phyloP scores from a whole-genome alignment of 2,329 filamentous ascomycete species.

The Lithohypha guttulata region DNA sequence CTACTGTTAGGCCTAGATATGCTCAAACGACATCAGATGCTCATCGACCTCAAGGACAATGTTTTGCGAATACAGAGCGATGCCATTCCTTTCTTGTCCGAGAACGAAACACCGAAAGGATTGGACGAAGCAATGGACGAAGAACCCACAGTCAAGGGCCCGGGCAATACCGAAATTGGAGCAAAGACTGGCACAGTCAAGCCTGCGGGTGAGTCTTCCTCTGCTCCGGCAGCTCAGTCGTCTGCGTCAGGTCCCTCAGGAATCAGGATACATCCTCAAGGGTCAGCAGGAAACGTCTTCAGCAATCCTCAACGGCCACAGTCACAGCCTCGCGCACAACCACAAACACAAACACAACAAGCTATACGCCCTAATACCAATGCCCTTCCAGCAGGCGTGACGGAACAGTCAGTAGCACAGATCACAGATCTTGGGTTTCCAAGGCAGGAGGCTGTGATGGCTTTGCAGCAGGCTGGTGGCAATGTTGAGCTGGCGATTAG shows the following conservation, averaged over 20 bases:
- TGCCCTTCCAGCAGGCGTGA: constrained; percentile 38
- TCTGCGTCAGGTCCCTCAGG: background rate
- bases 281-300: constrained; percentile 8
- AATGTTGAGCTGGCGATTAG: constrained; percentile 83
- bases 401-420: constrained; percentile 60
- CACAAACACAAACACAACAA: constrained; percentile 4
- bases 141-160: constrained; percentile 75
- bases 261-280: constrained; percentile 9
- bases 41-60: constrained; percentile 75
- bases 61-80: constrained; percentile 79
- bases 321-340: background rate
- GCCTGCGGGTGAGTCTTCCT: constrained; percentile 8
- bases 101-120: constrained; percentile 86
- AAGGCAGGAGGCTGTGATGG: constrained; percentile 63
- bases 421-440: constrained; percentile 69
- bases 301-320: background rate
- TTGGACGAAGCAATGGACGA: constrained; percentile 57
- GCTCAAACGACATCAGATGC: constrained; percentile 90
- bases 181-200: constrained; percentile 60
- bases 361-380: constrained; percentile 46
- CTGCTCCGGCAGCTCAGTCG: background rate
- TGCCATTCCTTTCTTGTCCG: constrained; percentile 80
- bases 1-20: constrained; percentile 89
- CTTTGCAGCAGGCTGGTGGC: constrained; percentile 70
- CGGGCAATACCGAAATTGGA: constrained; percentile 81